Conservation (phyloP, 2,329 filamentous ascomycete genomes). For the Rhinocladiella mackenziei region DNA sequence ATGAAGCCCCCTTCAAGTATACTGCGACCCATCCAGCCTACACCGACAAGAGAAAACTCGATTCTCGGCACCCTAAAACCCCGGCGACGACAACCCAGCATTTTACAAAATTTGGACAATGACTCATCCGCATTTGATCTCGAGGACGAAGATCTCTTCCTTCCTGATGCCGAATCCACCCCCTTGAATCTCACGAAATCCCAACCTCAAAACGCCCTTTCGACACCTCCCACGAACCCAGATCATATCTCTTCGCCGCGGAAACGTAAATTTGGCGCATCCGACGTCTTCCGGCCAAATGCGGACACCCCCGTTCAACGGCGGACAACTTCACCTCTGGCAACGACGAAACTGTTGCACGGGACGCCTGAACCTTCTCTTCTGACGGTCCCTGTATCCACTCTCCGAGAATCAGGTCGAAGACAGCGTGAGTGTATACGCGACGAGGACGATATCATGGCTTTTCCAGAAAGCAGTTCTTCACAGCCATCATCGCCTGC, state of each 20-base stretch:
- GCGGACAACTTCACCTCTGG: constrained; percentile 1
- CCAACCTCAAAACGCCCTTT: constrained; percentile 1
- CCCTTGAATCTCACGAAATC: constrained; percentile 15
- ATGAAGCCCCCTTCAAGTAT: constrained; percentile 8
- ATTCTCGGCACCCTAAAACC: constrained; percentile 28
- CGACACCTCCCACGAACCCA: constrained; percentile 11
- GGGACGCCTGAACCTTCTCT: constrained; percentile 11
- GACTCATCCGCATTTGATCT: constrained; percentile 26
- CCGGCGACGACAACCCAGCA: constrained; percentile 28
- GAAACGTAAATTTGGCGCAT: constrained; percentile 26
- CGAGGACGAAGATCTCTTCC: constrained; percentile 25
- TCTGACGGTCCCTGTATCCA: constrained; percentile 11
- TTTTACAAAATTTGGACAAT: constrained; percentile 24
- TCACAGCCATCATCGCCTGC: constrained; percentile 16
- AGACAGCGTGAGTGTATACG: constrained; percentile 8
- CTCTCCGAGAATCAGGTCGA: constrained; percentile 15
- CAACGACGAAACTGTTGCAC: background rate
- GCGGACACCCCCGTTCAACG: background rate
- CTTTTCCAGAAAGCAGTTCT: constrained; percentile 21
- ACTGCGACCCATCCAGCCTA: constrained; percentile 11
- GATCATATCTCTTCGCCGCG: constrained; percentile 15
- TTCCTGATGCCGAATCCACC: constrained; percentile 28
- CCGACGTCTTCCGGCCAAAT: constrained; percentile 7
- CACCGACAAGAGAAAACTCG: constrained; percentile 24
- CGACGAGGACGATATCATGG: constrained; percentile 25